Conservation (phyloP, 768 basidiomycete species). For the Coprinopsis marcescibilis region DNA sequence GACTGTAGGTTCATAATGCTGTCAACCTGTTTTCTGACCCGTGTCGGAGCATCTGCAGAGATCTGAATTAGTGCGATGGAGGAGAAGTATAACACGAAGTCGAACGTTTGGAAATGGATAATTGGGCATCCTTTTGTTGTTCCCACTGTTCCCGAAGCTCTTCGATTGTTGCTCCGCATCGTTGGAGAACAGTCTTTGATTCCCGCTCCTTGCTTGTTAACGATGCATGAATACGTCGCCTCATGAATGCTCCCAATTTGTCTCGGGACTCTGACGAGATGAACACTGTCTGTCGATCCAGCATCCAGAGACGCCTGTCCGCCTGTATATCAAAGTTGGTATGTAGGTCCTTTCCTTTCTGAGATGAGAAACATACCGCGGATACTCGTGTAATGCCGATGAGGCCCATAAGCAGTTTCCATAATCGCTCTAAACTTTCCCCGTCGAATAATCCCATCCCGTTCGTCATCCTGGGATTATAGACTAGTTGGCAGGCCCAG, state of each 20-base stretch:
- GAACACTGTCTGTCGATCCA: neutral
- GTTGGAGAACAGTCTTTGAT: neutral
- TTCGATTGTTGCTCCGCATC: neutral
- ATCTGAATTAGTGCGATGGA: neutral
- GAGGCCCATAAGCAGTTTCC: constrained; percentile 20
- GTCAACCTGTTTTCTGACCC: neutral
- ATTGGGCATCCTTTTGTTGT: neutral
- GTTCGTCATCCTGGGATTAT: constrained; percentile 22
- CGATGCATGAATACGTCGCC: neutral
- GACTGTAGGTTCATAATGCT: neutral
- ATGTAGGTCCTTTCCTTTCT: neutral
- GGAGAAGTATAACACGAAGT: neutral
- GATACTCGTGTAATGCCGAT: constrained; percentile 9
- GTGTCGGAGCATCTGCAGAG: neutral
- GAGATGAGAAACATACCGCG: constrained; percentile 20
- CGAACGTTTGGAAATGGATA: neutral
- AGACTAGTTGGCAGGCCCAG: constrained; percentile 26
- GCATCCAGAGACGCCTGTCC: neutral
- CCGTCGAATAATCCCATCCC: constrained; percentile 28
- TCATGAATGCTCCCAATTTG: neutral
- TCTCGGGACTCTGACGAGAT: neutral
- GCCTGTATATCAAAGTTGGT: neutral
- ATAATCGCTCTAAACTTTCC: constrained; percentile 29
- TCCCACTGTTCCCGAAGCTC: neutral
- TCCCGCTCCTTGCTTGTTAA: neutral